phyloP scores from a whole-genome alignment of 257 asterid species.

The Rhazya stricta region DNA sequence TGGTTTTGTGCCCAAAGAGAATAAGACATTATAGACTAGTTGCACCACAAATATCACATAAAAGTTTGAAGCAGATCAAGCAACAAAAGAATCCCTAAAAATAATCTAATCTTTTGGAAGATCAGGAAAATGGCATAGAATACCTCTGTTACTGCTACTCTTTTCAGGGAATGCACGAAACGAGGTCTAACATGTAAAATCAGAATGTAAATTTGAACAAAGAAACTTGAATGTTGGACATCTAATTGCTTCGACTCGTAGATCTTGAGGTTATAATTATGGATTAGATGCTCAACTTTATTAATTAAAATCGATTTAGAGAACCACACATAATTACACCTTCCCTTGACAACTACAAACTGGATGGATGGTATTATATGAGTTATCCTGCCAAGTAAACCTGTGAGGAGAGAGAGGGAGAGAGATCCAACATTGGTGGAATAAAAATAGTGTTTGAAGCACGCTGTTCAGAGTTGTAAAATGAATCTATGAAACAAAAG shows the following conservation, averaged over 20 bases:
- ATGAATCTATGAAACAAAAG: neutral
- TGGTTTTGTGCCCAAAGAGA: conserved; percentile 2
- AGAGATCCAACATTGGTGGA: conserved; percentile 23
- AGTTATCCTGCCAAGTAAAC: neutral
- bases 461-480: conserved; percentile 8
- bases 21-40: neutral
- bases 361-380: neutral
- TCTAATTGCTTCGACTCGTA: too few species aligned
- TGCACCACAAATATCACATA: neutral
- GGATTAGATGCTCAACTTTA: too few species aligned
- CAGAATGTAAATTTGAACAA: too few species aligned
- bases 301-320: too few species aligned
- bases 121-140: neutral
- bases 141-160: too few species aligned
- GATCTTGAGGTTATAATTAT: too few species aligned
- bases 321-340: too few species aligned
- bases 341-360: too few species aligned
- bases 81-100: neutral
- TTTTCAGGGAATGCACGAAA: neutral
- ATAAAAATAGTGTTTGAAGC: neutral
- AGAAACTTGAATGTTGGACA: too few species aligned
- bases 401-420: neutral
- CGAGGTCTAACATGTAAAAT: conserved; percentile 5
- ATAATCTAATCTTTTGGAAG: neutral
- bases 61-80: neutral